Percentiles rank a stretch among this genome's conserved stretches.
These are phyloP conservation scores for Epicoccum nigrum DNA, from an alignment of 2,329 filamentous ascomycete species.

Conservation along the genomic window DNA sequence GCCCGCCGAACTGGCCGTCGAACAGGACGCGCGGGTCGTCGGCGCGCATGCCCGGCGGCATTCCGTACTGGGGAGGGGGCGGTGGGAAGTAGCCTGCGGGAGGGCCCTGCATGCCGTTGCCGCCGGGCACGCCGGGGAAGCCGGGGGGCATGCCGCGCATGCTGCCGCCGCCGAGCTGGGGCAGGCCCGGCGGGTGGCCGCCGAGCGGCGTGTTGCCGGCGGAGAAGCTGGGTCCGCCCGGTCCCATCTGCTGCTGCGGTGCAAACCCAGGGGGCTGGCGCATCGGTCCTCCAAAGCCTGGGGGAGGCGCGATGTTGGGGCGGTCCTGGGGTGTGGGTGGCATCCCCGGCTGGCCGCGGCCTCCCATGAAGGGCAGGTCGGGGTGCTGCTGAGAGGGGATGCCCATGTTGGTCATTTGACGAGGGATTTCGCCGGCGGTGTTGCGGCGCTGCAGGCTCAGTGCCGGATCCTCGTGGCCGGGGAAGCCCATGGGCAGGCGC, in stretches of 20 bases:
- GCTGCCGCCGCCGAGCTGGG: constrained; percentile 31
- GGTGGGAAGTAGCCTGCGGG: constrained; percentile 47
- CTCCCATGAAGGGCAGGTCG: constrained; percentile 44
- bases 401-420: constrained; percentile 50
- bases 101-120: constrained; percentile 43
- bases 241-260: constrained; percentile 41
- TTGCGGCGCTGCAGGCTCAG: constrained; percentile 46
- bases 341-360: constrained; percentile 44
- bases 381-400: constrained; percentile 49
- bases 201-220: constrained; percentile 48
- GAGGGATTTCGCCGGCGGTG: constrained; percentile 42
- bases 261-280: constrained; percentile 45
- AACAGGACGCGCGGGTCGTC: constrained; percentile 48
- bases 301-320: constrained; percentile 44
- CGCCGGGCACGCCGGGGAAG: constrained; percentile 30
- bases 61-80: constrained; percentile 42
- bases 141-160: constrained; percentile 34
- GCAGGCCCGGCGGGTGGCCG: constrained; percentile 45
- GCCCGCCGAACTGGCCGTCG: constrained; percentile 43
- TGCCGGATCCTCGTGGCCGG: constrained; percentile 41
- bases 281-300: constrained; percentile 46
- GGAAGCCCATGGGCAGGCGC: constrained; percentile 42
- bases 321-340: constrained; percentile 46
- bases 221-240: constrained; percentile 42
- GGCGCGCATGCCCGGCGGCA: constrained; percentile 39